Conservation (phyloP, 164 flowering plant genomes). For the Tinospora cordifolia region DNA sequence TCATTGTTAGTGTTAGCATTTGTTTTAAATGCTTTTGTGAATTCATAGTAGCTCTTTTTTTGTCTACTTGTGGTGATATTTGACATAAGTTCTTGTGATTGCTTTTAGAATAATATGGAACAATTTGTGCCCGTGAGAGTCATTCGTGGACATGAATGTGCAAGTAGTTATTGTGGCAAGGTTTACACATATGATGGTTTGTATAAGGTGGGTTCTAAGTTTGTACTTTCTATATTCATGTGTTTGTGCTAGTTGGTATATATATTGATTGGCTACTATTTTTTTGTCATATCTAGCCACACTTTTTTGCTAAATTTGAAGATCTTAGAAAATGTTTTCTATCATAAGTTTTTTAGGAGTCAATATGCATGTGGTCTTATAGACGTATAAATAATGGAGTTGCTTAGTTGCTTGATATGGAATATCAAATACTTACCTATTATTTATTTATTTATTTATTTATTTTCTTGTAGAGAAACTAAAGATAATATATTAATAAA, state of each 20-base stretch:
- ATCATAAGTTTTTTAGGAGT: neutral
- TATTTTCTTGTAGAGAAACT: too few relatives aligned
- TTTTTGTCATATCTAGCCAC: too few relatives aligned
- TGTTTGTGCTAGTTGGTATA: too few relatives aligned
- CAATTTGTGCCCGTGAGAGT: conserved; percentile 79
- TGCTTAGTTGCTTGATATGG: too few relatives aligned
- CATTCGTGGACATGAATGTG: conserved; percentile 60
- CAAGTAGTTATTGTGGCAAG: conserved; percentile 60
- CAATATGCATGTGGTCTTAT: too few relatives aligned
- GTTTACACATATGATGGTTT: conserved; percentile 94
- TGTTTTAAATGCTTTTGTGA: neutral
- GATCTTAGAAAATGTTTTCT: neutral
- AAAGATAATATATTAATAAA: too few relatives aligned
- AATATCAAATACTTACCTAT: too few relatives aligned
- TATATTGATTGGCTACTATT: too few relatives aligned
- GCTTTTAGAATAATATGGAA: conserved; percentile 54
- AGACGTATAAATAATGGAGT: too few relatives aligned
- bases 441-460: too few relatives aligned
- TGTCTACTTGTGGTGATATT: neutral
- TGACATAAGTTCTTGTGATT: neutral
- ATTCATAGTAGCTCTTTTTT: neutral
- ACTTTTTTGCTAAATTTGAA: neutral
- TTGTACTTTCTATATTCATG: too few relatives aligned
- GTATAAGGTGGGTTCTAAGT: conserved; percentile 47
- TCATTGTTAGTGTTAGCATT: neutral